Evolutionary conservation across 495 filamentous ascomycete species (phyloP).

Genomic region (Amphirosellinia nigrospora): DNA sequence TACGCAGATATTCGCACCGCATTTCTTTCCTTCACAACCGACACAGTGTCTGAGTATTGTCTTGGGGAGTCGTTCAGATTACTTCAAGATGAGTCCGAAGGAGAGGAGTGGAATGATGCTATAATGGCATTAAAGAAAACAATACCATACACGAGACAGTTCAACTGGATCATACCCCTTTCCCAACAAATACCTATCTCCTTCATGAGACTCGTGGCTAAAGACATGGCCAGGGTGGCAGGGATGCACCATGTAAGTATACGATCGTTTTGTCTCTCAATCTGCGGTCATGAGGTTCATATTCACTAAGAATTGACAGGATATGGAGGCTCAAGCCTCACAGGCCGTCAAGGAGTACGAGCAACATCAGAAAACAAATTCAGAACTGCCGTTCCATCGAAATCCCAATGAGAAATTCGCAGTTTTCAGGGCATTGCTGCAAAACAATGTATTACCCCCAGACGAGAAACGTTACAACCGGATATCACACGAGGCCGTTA

Average conservation of each 20-base stretch:
- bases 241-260: conserved; percentile 24
- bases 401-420: conserved; percentile 8
- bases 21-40: conserved; percentile 1
- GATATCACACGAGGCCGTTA: conserved; percentile 21
- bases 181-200: conserved; percentile 10
- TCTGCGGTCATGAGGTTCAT: background rate
- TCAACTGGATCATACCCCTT: conserved; percentile 20
- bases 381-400: background rate
- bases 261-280: background rate
- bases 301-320: background rate
- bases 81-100: conserved; percentile 6
- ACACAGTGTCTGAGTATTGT: conserved; percentile 9
- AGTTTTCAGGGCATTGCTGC: conserved; percentile 9
- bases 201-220: conserved; percentile 3
- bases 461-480: conserved; percentile 6
- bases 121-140: conserved; percentile 3
- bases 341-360: conserved; percentile 2
- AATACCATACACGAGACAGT: conserved; percentile 16
- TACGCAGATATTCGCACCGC: conserved; percentile 5
- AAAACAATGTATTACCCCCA: conserved; percentile 4
- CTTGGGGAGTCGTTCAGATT: conserved; percentile 6
- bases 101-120: conserved; percentile 8
- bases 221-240: conserved; percentile 12
- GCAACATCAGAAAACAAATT: background rate
- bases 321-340: conserved; percentile 21